Conservation (phyloP, 768 basidiomycete species). For the Auricularia auricula-judae region DNA sequence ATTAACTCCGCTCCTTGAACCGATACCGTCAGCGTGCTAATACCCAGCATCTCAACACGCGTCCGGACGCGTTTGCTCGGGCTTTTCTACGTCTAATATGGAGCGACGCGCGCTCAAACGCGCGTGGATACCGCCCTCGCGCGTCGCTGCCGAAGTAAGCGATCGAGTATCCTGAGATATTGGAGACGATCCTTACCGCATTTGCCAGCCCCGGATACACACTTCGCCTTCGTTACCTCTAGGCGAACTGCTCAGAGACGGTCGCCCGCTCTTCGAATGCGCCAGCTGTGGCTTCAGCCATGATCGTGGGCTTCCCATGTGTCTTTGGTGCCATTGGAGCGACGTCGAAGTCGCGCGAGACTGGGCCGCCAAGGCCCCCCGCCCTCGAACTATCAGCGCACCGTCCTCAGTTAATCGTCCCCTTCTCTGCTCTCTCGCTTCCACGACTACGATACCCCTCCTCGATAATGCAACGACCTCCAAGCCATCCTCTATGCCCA, state of each 20-base stretch:
- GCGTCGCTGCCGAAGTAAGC: background rate
- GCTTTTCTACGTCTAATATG: background rate
- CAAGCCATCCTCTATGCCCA: background rate
- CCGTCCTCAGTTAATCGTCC: background rate
- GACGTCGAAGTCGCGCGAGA: background rate
- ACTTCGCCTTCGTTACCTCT: conserved; percentile 1
- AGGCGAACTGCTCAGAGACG: background rate
- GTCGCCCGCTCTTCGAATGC: background rate
- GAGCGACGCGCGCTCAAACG: conserved; percentile 1
- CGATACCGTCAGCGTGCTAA: background rate
- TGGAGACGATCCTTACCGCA: background rate
- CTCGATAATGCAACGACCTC: background rate
- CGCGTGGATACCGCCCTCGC: background rate
- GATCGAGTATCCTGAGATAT: background rate
- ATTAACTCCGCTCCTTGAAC: background rate
- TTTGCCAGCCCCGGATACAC: background rate
- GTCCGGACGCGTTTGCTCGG: background rate
- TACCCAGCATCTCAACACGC: background rate
- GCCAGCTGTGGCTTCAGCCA: background rate
- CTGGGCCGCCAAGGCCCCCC: background rate
- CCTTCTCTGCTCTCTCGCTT: background rate
- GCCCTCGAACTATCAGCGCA: background rate
- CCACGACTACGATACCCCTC: background rate
- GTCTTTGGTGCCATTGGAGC: background rate
- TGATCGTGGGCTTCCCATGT: background rate